Base-by-base conservation (phyloP, 1,284 basidiomycete genomes). In the Caloboletus firmus region DNA sequence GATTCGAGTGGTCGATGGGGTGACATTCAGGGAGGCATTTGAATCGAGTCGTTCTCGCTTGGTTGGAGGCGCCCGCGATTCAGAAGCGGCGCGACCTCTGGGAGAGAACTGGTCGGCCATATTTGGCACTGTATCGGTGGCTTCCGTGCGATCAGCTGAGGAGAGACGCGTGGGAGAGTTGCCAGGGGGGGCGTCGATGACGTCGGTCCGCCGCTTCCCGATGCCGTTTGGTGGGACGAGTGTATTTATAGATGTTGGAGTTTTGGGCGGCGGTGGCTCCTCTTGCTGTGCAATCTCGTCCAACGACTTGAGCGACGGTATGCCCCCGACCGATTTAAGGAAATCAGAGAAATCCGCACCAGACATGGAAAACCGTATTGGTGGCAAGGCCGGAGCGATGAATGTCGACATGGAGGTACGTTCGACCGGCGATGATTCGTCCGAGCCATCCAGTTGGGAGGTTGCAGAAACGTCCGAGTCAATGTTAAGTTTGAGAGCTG, bases 361-460 rank as follows among this genome's bases (percentile, higher is more conserved):
- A 60, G 84, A 87, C 77, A 95, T 82, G 10, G 91, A 93, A 65
- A 92, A 87, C 24, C 90, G 82, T 62, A 92, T 91, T 0, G 89
- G 89, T 5, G 89, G 89, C 30, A 91, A 74, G 6, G 89, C 89
- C 41, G 89, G 89, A 1, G 87, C 86, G 51, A 90, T 89, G 68
- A 83, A 90, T 18, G 89, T 90, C 13, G 87, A 77, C 60, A 79
- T 81, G 17, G 84, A 85, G n/a, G 79, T 83, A 49, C 77, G 79
- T 67, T 87, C 81, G 18, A 87, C 81, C 1, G 81, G 79, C 9
- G 76, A 76, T 48, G 76, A 67, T 43, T 82, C 78, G 22, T 79
- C 75, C 3, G 76, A 78, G 32, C 66, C 71, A 59, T 75, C 76
- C 12, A 62, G 48, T 39, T 69, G 69, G 7, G 70, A 64, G 12